Evolutionary conservation across 164 flowering plant genomes (phyloP).

Genomic region (Piper longum): DNA sequence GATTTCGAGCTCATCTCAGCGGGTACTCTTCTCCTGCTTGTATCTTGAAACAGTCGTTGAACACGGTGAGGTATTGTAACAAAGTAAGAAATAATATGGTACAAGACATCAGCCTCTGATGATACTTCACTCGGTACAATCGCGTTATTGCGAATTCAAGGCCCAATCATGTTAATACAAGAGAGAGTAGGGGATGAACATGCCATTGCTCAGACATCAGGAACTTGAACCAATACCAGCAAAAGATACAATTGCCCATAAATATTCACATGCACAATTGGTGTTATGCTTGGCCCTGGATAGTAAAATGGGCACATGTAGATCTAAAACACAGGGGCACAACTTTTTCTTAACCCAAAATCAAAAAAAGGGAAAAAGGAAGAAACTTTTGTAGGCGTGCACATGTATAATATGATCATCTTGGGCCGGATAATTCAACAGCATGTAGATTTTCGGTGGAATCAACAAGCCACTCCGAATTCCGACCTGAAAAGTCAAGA

Average conservation of each 20-base stretch:
- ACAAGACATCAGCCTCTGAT: too few species aligned
- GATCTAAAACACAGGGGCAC: constrained; percentile 3
- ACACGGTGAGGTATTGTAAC: too few species aligned
- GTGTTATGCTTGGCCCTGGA: constrained; percentile 12
- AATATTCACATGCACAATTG: constrained; percentile 43
- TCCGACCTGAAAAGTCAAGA: constrained; percentile 44
- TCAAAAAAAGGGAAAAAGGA: constrained; percentile 11
- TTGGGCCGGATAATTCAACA: constrained; percentile 79
- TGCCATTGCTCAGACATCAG: too few species aligned
- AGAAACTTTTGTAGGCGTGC: constrained; percentile 11
- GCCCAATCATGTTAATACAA: too few species aligned
- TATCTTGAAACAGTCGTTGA: too few species aligned
- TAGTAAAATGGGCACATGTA: constrained; percentile 18
- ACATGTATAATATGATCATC: constrained; percentile 26
- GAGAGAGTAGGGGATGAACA: too few species aligned
- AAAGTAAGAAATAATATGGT: too few species aligned
- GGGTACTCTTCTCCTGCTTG: too few species aligned
- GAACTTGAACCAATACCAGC: constrained; percentile 10
- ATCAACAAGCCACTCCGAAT: constrained; percentile 71
- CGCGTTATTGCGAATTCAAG: too few species aligned
- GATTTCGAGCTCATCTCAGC: too few species aligned
- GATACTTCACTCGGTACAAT: too few species aligned
- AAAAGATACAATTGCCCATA: constrained; percentile 21
- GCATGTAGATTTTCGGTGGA: constrained; percentile 73
- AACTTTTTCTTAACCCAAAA: background rate